Conservation (phyloP, 495 filamentous ascomycete species). For the Evernia prunastri region DNA sequence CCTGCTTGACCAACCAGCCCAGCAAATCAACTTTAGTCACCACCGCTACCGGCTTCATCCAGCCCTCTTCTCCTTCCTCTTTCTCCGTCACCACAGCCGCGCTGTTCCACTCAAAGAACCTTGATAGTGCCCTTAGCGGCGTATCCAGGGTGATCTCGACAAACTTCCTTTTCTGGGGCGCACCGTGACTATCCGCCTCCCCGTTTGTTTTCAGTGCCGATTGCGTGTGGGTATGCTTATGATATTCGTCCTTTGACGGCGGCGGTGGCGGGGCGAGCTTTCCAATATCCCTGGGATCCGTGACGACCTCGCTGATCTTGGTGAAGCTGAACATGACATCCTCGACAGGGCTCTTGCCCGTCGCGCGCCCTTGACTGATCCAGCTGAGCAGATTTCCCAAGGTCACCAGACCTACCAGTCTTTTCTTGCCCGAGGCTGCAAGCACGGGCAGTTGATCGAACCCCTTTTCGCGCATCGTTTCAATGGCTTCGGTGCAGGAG, state of each 20-base stretch:
- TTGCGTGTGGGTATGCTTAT: not conserved
- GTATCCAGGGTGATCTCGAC: conserved; percentile 92
- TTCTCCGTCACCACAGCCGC: conserved; percentile 86
- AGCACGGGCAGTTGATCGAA: conserved; percentile 96
- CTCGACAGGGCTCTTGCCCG: conserved; percentile 60
- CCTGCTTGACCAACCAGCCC: conserved; percentile 82
- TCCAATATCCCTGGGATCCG: conserved; percentile 62
- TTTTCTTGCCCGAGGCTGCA: conserved; percentile 52
- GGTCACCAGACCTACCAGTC: conserved; percentile 84
- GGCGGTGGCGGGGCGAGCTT: conserved; percentile 15
- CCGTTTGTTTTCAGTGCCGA: conserved; percentile 23
- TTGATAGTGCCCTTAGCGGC: conserved; percentile 69
- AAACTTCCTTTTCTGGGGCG: conserved; percentile 57
- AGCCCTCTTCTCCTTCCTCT: conserved; percentile 48
- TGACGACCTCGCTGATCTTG: conserved; percentile 79
- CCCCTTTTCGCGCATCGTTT: conserved; percentile 93
- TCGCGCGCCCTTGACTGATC: conserved; percentile 73
- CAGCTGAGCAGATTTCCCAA: conserved; percentile 90
- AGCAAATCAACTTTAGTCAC: conserved; percentile 96
- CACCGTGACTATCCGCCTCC: conserved; percentile 23
- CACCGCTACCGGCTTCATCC: conserved; percentile 75
- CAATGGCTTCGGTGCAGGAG: conserved; percentile 75
- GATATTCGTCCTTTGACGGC: conserved; percentile 4
- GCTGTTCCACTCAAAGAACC: conserved; percentile 97
- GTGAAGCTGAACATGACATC: conserved; percentile 97